Evolutionary conservation across 495 filamentous ascomycete genomes (phyloP), one percentile per base, ranked within the genome.

Genomic region (Pseudomonodictys pantanalensis): DNA sequence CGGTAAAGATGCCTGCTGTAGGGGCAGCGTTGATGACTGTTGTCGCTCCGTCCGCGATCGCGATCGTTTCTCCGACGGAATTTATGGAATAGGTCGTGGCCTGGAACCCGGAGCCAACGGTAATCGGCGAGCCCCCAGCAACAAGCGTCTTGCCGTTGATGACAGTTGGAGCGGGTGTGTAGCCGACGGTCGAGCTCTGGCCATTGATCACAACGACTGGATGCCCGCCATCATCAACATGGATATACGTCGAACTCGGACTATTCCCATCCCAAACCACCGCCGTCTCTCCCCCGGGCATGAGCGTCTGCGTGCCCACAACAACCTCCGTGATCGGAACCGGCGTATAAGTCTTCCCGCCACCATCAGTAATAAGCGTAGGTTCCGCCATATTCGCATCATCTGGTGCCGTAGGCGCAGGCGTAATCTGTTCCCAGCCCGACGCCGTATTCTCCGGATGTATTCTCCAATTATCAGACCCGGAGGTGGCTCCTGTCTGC

Each of bases 91-190:
- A 6, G 17, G 44, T 54, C 7, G 50, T 49, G 9, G 41, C 11
- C 7, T 10, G n/a, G 12, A 7, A 22, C 10, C 56, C 51, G 0
- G 56, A 26, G 10, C 56, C 51, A 1, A 60, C n/a, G 0, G 62
- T 65, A n/a, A 60, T 45, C 5, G 62, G 56, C 0, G 62, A 18
- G n/a, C 56, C 62, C 3, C 56, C 56, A 2, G 41, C 50, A 11
- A 30, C 22, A 10, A 65, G 43, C 0, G 51, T 43, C 12, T 65
- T 49, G 0, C 25, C 17, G 20, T 18, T 25, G 20, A 65, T 51
- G 12, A 58, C 47, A 29, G 43, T 8, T 12, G 32, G 12, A 1
- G 42, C 5, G 26, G 62, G 46, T 17, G 38, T 9, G 17, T 25
- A 18, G 1, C 39, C 2, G 2, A 58, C 18, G 2, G 57, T 61